phyloP scores from a whole-genome alignment of 805 yeast genomes.

The Komagataella mondaviorum region DNA sequence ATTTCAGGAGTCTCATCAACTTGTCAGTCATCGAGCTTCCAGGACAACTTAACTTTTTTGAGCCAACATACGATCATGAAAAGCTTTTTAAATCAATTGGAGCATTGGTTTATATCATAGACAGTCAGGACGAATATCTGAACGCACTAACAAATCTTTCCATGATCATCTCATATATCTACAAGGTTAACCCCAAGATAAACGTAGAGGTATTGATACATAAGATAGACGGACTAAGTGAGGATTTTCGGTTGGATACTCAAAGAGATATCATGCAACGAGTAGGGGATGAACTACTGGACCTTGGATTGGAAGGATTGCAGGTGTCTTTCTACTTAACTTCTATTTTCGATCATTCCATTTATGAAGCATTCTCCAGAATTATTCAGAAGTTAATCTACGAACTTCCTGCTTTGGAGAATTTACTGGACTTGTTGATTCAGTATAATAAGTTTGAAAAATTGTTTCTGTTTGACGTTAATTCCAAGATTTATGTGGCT shows the following conservation, averaged over 20 bases:
- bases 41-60: slow-evolving; percentile 83
- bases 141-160: slow-evolving; percentile 84
- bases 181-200: slow-evolving; percentile 69
- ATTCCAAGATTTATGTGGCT: slow-evolving; percentile 88
- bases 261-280: slow-evolving; percentile 95
- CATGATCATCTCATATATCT: slow-evolving; percentile 78
- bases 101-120: slow-evolving; percentile 88
- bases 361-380: slow-evolving; percentile 89
- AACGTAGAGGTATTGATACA: slow-evolving; percentile 90
- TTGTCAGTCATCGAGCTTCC: slow-evolving; percentile 89
- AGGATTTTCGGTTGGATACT: slow-evolving; percentile 87
- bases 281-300: slow-evolving; percentile 84
- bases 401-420: slow-evolving; percentile 79
- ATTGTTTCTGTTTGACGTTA: slow-evolving; percentile 83
- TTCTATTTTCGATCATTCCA: slow-evolving; percentile 89
- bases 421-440: slow-evolving; percentile 76
- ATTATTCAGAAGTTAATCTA: slow-evolving; percentile 85
- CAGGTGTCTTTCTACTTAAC: slow-evolving; percentile 86
- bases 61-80: slow-evolving; percentile 71
- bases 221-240: slow-evolving; percentile 89
- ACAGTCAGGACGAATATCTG: slow-evolving; percentile 88
- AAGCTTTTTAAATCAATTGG: slow-evolving; percentile 71
- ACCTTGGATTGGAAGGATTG: slow-evolving; percentile 82
- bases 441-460: slow-evolving; percentile 87
- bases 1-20: slow-evolving; percentile 72